A percentile compares a stretch with the other conserved stretches of the same genome.
Evolutionary conservation across 805 yeast species (phyloP).

Genomic region (Scheffersomyces coipomensis): DNA sequence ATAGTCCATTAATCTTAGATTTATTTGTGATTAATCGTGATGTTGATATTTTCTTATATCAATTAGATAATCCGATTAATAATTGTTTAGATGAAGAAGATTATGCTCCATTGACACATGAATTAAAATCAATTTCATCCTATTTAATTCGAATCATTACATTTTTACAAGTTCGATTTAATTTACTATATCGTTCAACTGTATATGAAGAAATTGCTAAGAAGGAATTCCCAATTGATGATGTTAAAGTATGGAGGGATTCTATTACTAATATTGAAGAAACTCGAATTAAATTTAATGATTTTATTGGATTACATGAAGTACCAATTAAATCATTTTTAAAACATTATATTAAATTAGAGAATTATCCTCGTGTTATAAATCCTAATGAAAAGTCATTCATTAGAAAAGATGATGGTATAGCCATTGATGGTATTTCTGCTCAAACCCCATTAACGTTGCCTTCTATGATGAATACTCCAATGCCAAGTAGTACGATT

Average conservation of each 20-base stretch:
- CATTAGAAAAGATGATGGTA: background rate
- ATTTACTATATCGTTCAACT: conserved; percentile 25
- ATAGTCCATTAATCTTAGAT: conserved; percentile 39
- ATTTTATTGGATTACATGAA: conserved; percentile 20
- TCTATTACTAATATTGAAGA: conserved; percentile 22
- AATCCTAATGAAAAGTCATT: background rate
- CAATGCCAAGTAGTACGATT: no score
- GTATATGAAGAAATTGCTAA: conserved; percentile 22
- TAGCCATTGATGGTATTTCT: background rate
- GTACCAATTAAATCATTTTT: conserved; percentile 12
- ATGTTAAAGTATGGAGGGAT: conserved; percentile 25
- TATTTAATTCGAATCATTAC: conserved; percentile 31
- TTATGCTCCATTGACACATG: conserved; percentile 10
- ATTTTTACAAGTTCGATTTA: conserved; percentile 27
- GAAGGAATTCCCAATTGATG: conserved; percentile 20
- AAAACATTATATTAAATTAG: conserved; percentile 8
- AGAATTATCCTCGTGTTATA: conserved; percentile 12
- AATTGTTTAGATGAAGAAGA: conserved; percentile 11
- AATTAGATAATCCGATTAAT: conserved; percentile 15
- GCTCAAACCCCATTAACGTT: background rate
- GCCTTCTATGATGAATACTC: background rate
- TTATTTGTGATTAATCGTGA: conserved; percentile 24
- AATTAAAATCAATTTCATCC: conserved; percentile 21
- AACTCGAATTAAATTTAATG: conserved; percentile 18
- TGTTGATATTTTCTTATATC: conserved; percentile 17